Percentiles rank a stretch among this genome's conserved stretches.
phyloP scores from a whole-genome alignment of 768 basidiomycete genomes.

The Podaxis sp. region DNA sequence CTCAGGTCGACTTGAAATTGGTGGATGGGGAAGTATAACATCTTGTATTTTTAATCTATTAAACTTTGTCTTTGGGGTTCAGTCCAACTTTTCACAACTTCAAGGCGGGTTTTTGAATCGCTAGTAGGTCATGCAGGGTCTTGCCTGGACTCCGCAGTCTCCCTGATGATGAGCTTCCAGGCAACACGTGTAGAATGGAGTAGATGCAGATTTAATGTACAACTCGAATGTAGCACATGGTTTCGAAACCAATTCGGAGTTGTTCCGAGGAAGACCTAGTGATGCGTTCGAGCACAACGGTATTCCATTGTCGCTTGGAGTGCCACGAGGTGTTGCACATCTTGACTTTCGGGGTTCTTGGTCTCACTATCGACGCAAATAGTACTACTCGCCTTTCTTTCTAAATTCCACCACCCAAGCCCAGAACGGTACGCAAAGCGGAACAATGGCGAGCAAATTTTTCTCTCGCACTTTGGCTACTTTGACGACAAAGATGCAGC shows the following conservation, averaged over 20 bases:
- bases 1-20: conserved; percentile 27
- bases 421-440: neutral
- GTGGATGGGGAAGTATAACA: conserved; percentile 7
- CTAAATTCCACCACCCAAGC: neutral
- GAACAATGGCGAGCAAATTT: conserved; percentile 1
- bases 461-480: conserved; percentile 10
- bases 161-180: neutral
- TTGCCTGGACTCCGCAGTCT: neutral
- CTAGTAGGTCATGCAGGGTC: too few species aligned
- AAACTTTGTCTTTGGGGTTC: neutral
- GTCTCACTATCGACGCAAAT: neutral
- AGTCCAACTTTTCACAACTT: neutral
- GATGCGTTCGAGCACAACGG: neutral
- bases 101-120: neutral
- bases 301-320: neutral
- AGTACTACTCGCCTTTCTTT: neutral
- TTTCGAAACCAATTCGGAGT: neutral
- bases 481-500: conserved; percentile 4
- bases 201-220: neutral
- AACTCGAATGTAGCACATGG: neutral
- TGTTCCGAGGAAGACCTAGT: too few species aligned
- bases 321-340: neutral
- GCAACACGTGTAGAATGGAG: neutral
- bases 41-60: neutral
- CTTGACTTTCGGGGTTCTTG: neutral